Conservation (phyloP, 73 alveolate species). For the Stentor roeselii region DNA sequence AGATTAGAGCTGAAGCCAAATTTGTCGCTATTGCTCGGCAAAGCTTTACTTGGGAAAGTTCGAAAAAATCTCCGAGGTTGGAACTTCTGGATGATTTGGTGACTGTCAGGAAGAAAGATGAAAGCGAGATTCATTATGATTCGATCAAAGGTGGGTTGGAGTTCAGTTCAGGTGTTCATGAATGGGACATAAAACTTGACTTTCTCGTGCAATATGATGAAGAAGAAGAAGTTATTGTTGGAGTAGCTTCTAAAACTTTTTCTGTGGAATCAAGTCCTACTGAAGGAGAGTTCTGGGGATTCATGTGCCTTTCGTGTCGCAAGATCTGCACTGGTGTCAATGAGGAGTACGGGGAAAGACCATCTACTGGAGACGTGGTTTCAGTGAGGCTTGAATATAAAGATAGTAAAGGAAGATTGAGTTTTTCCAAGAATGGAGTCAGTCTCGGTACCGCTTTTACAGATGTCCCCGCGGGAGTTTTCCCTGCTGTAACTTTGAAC, state of each 20-base stretch:
- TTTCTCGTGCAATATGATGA: constrained; percentile 31
- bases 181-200: constrained; percentile 47
- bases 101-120: constrained; percentile 38
- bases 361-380: constrained; percentile 38
- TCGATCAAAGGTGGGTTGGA: constrained; percentile 37
- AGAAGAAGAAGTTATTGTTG: constrained; percentile 50
- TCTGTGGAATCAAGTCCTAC: constrained; percentile 26
- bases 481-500: constrained; percentile 38
- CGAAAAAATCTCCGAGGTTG: constrained; percentile 32
- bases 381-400: constrained; percentile 35
- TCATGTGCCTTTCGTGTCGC: constrained; percentile 33
- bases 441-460: constrained; percentile 44
- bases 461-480: constrained; percentile 29
- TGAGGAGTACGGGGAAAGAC: constrained; percentile 37
- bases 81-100: constrained; percentile 30
- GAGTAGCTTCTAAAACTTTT: constrained; percentile 38
- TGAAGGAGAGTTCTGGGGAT: constrained; percentile 45
- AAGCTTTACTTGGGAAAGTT: constrained; percentile 37
- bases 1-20: not conserved
- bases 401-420: constrained; percentile 36
- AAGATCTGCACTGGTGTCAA: constrained; percentile 33
- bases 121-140: constrained; percentile 33
- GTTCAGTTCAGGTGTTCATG: constrained; percentile 36
- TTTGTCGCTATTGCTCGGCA: not conserved
- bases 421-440: constrained; percentile 40